Evolutionary conservation across 768 basidiomycete genomes (phyloP).

Genomic region (Boletus tomentosulus): DNA sequence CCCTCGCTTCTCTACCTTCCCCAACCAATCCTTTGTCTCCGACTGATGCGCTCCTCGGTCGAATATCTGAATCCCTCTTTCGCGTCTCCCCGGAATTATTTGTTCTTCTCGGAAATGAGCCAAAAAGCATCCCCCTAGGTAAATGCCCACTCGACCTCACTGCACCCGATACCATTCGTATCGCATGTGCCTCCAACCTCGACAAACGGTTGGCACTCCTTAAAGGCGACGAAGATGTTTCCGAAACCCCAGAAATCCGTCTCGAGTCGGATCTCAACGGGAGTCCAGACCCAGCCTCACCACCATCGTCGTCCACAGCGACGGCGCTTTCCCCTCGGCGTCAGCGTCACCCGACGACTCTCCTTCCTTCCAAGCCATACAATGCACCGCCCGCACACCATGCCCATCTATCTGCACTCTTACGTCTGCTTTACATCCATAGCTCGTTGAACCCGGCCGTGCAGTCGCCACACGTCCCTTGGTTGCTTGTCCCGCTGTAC

Average conservation of each 20-base stretch:
- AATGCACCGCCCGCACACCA: slow-evolving; percentile 48
- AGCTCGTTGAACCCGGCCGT: slow-evolving; percentile 67
- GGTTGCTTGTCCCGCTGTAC: slow-evolving; percentile 68
- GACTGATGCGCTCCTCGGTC: slow-evolving; percentile 46
- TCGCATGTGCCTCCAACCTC: slow-evolving; percentile 48
- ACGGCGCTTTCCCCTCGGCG: slow-evolving; percentile 27
- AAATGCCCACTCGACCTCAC: slow-evolving; percentile 49
- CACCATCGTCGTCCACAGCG: slow-evolving; percentile 32
- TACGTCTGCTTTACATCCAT: slow-evolving; percentile 71
- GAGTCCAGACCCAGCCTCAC: neutral
- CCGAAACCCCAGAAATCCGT: slow-evolving; percentile 39
- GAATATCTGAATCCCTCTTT: slow-evolving; percentile 52
- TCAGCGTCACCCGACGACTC: slow-evolving; percentile 36
- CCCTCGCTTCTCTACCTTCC: slow-evolving; percentile 43
- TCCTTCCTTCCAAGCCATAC: slow-evolving; percentile 45
- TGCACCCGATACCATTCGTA: slow-evolving; percentile 43
- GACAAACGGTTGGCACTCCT: slow-evolving; percentile 51
- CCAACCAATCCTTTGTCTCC: slow-evolving; percentile 37
- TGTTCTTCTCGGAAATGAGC: slow-evolving; percentile 46
- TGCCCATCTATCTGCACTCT: slow-evolving; percentile 57
- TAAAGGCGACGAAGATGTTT: slow-evolving; percentile 20
- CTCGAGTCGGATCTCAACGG: slow-evolving; percentile 30
- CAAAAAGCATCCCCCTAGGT: slow-evolving; percentile 34
- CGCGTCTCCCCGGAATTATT: slow-evolving; percentile 51
- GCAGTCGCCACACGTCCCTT: slow-evolving; percentile 62